phyloP scores from a whole-genome alignment of 1,284 basidiomycete genomes.

The Phellopilus nigrolimitatus region DNA sequence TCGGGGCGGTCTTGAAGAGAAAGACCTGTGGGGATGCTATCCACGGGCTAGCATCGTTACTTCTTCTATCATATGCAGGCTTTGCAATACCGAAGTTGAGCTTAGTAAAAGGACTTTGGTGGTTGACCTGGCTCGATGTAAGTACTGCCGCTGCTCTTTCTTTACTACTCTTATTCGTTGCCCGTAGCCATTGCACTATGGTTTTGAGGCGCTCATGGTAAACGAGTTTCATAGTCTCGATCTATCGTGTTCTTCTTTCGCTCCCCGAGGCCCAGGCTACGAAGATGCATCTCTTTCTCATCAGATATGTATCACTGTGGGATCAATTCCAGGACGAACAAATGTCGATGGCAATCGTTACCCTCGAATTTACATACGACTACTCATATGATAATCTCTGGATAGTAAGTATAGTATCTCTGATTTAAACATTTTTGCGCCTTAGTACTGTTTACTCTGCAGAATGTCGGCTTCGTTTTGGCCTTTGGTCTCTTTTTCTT shows the following conservation, averaged over 20 bases:
- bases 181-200: slow-evolving; percentile 43
- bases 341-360: slow-evolving; percentile 50
- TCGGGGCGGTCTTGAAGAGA: slow-evolving; percentile 50
- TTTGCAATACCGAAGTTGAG: slow-evolving; percentile 46
- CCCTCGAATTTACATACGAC: slow-evolving; percentile 51
- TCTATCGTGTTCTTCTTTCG: slow-evolving; percentile 37
- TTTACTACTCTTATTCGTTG: too few relatives aligned
- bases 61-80: slow-evolving; percentile 45
- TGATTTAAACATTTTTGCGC: slow-evolving; percentile 9
- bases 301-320: slow-evolving; percentile 59
- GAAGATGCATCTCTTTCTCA: slow-evolving; percentile 45
- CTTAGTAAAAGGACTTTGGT: slow-evolving; percentile 60
- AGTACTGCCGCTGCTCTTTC: slow-evolving; percentile 28
- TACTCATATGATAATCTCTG: slow-evolving; percentile 64
- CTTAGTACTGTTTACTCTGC: background rate
- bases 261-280: slow-evolving; percentile 50
- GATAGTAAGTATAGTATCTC: slow-evolving; percentile 45
- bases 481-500: slow-evolving; percentile 49
- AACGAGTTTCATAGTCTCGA: slow-evolving; percentile 53
- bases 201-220: slow-evolving; percentile 47
- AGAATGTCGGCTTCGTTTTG: slow-evolving; percentile 55
- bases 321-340: slow-evolving; percentile 42
- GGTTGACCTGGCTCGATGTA: slow-evolving; percentile 62
- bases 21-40: slow-evolving; percentile 56
- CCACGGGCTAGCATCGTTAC: slow-evolving; percentile 49